These are phyloP conservation scores for Parmales sp. DNA, from an alignment of 108 stramenopile genomes.

Conservation along the genomic window DNA sequence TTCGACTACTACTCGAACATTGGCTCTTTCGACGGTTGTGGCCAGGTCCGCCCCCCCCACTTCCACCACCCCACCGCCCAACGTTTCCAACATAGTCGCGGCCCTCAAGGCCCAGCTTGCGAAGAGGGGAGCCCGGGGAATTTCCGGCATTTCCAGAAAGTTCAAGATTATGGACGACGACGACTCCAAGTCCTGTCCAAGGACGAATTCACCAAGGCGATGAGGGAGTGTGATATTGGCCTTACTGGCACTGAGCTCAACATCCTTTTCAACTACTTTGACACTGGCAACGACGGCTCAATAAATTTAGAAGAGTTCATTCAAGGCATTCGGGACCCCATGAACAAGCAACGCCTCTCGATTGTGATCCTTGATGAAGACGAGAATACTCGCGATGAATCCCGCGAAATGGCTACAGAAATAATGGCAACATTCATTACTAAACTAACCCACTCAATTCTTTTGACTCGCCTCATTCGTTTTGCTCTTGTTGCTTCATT, in stretches of 20 bases:
- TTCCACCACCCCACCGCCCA: no score
- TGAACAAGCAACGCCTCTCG: conserved; percentile 27
- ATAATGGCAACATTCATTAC: no score
- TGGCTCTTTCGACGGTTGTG: no score
- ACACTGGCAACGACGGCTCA: conserved; percentile 24
- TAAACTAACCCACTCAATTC: no score
- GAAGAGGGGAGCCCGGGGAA: conserved; percentile 15
- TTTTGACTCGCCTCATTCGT: no score
- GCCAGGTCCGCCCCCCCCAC: no score
- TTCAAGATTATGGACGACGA: conserved; percentile 40
- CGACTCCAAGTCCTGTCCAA: conserved; percentile 16
- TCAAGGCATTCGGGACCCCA: conserved; percentile 27
- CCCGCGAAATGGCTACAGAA: no score
- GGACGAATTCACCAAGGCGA: conserved; percentile 41
- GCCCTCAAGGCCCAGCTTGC: neutral
- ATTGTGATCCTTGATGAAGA: no score
- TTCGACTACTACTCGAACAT: no score
- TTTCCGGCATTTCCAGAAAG: conserved; percentile 26
- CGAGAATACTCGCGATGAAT: no score
- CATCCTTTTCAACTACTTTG: conserved; percentile 39
- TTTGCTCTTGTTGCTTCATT: no score
- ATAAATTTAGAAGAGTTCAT: conserved; percentile 44
- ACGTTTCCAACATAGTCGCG: neutral
- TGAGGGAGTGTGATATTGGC: conserved; percentile 30
- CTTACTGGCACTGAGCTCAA: conserved; percentile 37